Base-by-base conservation (phyloP, 1,284 basidiomycete species). In the Pyrrhoderma noxium region DNA sequence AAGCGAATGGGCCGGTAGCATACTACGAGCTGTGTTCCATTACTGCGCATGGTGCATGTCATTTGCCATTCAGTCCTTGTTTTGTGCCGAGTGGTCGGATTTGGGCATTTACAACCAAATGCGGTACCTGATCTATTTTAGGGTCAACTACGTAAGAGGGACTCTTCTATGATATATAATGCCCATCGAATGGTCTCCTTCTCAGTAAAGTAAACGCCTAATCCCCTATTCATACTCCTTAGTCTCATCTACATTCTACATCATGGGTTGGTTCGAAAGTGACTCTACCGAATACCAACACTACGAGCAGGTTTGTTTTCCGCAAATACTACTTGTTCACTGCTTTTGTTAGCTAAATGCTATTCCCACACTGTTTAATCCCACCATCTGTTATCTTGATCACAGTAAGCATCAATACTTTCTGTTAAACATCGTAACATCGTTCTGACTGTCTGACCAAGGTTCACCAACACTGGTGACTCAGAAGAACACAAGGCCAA, bases 201-300 rank as follows among this genome's bases (percentile, higher is more conserved):
- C 27, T 31, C 27, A 31, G 27, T 11, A 31, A 5, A 31, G 11
- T 31, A 31, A 31, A 31, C 27, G 11, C 11, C 27, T 31, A 11
- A 31, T 31, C 27, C 27, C 27, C 27, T 5, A 39, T 35, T 44
- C 8, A 31, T 45, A 47, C 37, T 41, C 9, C 44, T 43, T 38
- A 44, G 47, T 48, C 38, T 52, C 59, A 55, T 55, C 48, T 53
- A 46, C 56, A 48, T 49, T 39, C 44, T 54, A 52, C 56, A 72
- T 41, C 47, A 80, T 80, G 78, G 75, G 74, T 61, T 77, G 70
- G 70, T 79, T 80, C 67, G 54, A 56, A 61, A 51, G 66, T 56
- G 70, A 75, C 50, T 77, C 76, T 54, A 66, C 77, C 25, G 65
- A 79, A 61, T 70, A 70, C 53, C 51, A 67, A 22, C 71, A 75